Percentiles rank a stretch among this genome's conserved stretches.
Evolutionary conservation across 1,284 basidiomycete species (phyloP).

Genomic region (Sphagnurus paluster): DNA sequence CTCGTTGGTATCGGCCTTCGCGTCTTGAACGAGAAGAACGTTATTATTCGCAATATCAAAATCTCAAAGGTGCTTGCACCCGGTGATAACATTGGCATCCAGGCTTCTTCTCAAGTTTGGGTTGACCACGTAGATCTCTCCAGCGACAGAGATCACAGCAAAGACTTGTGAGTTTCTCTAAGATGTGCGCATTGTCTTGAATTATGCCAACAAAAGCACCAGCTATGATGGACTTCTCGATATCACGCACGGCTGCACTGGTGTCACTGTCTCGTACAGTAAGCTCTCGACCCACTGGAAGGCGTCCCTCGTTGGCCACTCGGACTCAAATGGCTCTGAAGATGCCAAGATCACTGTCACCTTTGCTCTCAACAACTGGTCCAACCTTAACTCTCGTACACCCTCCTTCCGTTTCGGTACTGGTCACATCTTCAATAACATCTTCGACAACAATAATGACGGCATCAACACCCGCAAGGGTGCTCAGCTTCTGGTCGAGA

Average conservation of each 20-base stretch:
- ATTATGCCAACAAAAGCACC: not conserved
- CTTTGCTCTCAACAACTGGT: slow-evolving; percentile 39
- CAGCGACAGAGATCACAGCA: slow-evolving; percentile 44
- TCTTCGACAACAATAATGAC: slow-evolving; percentile 43
- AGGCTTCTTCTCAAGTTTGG: slow-evolving; percentile 46
- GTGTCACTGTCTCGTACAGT: slow-evolving; percentile 40
- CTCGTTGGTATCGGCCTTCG: slow-evolving; percentile 43
- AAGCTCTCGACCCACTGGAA: slow-evolving; percentile 45
- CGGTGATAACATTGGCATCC: slow-evolving; percentile 45
- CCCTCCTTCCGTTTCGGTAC: slow-evolving; percentile 45
- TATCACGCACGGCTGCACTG: slow-evolving; percentile 41
- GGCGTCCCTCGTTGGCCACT: slow-evolving; percentile 43
- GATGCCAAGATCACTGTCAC: slow-evolving; percentile 38
- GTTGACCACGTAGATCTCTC: slow-evolving; percentile 47
- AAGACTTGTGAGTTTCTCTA: slow-evolving; percentile 31
- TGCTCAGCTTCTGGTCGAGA: slow-evolving; percentile 47
- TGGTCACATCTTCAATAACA: slow-evolving; percentile 49
- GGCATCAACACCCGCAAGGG: slow-evolving; percentile 51
- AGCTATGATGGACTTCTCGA: slow-evolving; percentile 44
- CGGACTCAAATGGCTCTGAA: slow-evolving; percentile 38
- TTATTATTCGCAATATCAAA: slow-evolving; percentile 51
- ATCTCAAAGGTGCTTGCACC: slow-evolving; percentile 47
- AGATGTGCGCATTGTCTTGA: not conserved
- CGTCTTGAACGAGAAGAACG: slow-evolving; percentile 40
- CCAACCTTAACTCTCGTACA: slow-evolving; percentile 38